Base-by-base conservation (phyloP, 2,329 filamentous ascomycete species). In the Colletotrichum limetticola region DNA sequence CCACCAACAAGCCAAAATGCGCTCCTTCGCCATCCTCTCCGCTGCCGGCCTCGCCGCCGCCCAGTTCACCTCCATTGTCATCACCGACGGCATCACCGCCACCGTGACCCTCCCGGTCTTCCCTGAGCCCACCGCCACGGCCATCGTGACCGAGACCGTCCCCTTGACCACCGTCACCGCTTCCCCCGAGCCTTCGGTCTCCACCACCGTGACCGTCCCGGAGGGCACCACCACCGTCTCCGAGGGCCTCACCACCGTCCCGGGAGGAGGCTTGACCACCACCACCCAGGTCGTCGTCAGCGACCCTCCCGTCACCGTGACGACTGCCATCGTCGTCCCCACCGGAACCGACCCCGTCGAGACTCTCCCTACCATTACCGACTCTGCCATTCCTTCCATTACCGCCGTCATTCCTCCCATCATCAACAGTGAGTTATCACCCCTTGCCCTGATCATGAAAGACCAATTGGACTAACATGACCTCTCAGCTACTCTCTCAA, bases 51-150 rank as follows among this genome's bases (percentile, higher is more conserved):
- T 77, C 24, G 75, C 68, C 19, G 65, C 76, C 9, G 78, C 78
- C 46, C 75, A 78, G 62, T 74, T 74, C 32, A 67, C 67, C 56
- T 67, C 72, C 24, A 74, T 76, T 19, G 32, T 69, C 37, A 74
- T 76, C 67, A 74, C 74, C n/a, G 70, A 72, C 22, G 77, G 75
- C 66, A 46, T 76, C 66, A 74, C 75, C 53, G 74, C 76, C 14
- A 76, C 75, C 11, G 22, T 75, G 46, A 68, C 70, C 32, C 75
- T 77, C 8, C 75, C 75, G 30, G 75, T 70, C 35, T 78, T 75
- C 66, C 76, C 76, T 7, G 71, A 74, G 37, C 63, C 71, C 62
- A 72, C 71, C 1, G 28, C 26, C 14, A 75, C 74, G 49, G 28
- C 26, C 19, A 75, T 71, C 57, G 72, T 74, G 24, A 68, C 68